Conservation (phyloP, 305 asterid genomes). For the Rubia balearica region DNA sequence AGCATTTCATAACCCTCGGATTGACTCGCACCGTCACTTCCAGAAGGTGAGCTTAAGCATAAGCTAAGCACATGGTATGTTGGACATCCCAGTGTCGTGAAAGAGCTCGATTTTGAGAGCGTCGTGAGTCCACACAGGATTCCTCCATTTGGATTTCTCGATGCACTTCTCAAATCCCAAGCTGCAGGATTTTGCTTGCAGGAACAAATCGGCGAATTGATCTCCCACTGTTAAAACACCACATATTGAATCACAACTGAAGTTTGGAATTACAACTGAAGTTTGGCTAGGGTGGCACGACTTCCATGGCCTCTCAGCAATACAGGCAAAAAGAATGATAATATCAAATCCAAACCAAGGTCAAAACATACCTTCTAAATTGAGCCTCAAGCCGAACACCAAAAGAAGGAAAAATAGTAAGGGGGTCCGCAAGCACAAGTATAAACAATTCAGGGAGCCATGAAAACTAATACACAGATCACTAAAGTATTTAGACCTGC, state of each 20-base stretch:
- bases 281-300: neutral
- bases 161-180: conserved; percentile 33
- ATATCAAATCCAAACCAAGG: neutral
- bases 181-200: conserved; percentile 63
- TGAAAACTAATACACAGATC: neutral
- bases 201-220: conserved; percentile 56
- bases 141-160: too few relatives aligned
- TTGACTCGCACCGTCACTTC: too few relatives aligned
- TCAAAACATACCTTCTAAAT: conserved; percentile 49
- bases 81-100: too few relatives aligned
- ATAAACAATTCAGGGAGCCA: conserved; percentile 1
- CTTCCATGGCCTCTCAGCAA: neutral
- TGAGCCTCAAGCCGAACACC: conserved; percentile 89
- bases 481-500: neutral
- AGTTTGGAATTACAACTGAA: neutral
- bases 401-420: conserved; percentile 64
- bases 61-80: too few relatives aligned
- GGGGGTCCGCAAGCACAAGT: conserved; percentile 50
- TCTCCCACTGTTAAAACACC: conserved; percentile 53
- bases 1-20: too few relatives aligned
- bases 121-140: too few relatives aligned
- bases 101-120: too few relatives aligned
- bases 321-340: too few relatives aligned
- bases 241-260: neutral
- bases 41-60: too few relatives aligned